Percentiles rank a stretch among this genome's conserved stretches.
Conservation (phyloP, 768 basidiomycete genomes). For the Mycena belliarum region DNA sequence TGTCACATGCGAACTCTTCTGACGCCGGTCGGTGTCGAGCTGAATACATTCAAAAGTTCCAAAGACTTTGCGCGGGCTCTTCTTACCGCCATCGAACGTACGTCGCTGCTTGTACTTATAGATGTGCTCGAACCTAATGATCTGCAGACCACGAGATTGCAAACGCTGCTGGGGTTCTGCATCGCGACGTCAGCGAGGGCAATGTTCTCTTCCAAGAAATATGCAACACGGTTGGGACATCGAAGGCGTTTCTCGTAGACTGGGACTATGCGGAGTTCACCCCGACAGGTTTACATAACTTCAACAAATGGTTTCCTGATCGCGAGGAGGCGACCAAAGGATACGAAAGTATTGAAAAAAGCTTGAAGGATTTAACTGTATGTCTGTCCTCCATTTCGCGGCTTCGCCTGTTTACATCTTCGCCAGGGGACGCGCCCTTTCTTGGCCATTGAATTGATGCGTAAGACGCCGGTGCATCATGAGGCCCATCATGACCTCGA, state of each 20-base stretch:
- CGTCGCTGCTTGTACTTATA: background rate
- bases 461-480: no score
- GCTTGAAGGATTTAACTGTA: background rate
- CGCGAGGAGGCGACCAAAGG: background rate
- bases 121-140: background rate
- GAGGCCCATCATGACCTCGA: no score
- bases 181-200: constrained; percentile 18
- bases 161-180: constrained; percentile 6
- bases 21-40: constrained; percentile 5
- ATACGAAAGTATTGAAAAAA: background rate
- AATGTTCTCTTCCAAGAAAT: constrained; percentile 2
- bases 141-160: background rate
- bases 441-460: background rate
- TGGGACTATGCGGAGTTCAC: constrained; percentile 7
- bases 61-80: constrained; percentile 6
- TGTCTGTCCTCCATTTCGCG: background rate
- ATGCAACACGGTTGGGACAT: background rate
- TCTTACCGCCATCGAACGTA: background rate
- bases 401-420: background rate
- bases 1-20: constrained; percentile 5
- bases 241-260: constrained; percentile 4
- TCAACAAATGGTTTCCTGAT: background rate
- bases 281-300: background rate
- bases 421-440: background rate
- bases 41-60: background rate